Conservation (phyloP, 2,329 filamentous ascomycete genomes). For the Arthroderma sp. region DNA sequence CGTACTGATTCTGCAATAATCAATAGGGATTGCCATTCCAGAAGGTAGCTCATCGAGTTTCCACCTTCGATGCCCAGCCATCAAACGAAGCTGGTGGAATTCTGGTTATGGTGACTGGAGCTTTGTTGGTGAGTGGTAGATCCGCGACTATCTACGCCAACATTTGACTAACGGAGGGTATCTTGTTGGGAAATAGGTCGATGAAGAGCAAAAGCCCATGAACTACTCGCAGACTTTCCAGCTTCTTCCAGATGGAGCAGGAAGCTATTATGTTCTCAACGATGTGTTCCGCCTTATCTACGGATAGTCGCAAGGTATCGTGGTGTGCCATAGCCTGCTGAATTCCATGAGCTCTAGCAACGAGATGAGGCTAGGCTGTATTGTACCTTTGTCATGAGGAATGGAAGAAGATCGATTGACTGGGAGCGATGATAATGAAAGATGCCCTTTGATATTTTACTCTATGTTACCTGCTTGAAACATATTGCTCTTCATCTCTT, state of each 20-base stretch:
- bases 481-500: no score
- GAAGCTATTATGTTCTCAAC: slow-evolving; percentile 79
- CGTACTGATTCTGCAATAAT: slow-evolving; percentile 1
- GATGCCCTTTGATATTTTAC: no score
- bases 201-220: slow-evolving; percentile 75
- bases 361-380: no score
- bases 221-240: slow-evolving; percentile 86
- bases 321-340: no score
- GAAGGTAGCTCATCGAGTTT: slow-evolving; percentile 65
- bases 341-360: no score
- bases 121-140: slow-evolving; percentile 54
- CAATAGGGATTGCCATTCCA: slow-evolving; percentile 61
- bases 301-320: background rate
- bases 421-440: no score
- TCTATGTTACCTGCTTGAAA: no score
- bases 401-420: no score
- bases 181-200: slow-evolving; percentile 46
- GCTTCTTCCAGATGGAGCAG: slow-evolving; percentile 53
- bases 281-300: slow-evolving; percentile 86
- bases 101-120: slow-evolving; percentile 77
- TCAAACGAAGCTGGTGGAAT: slow-evolving; percentile 54
- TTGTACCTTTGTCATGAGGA: no score
- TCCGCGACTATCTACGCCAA: background rate
- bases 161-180: background rate
- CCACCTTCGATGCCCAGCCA: slow-evolving; percentile 74